phyloP scores from a whole-genome alignment of 2,329 filamentous ascomycete species.

The Paraconiothyrium brasiliense region DNA sequence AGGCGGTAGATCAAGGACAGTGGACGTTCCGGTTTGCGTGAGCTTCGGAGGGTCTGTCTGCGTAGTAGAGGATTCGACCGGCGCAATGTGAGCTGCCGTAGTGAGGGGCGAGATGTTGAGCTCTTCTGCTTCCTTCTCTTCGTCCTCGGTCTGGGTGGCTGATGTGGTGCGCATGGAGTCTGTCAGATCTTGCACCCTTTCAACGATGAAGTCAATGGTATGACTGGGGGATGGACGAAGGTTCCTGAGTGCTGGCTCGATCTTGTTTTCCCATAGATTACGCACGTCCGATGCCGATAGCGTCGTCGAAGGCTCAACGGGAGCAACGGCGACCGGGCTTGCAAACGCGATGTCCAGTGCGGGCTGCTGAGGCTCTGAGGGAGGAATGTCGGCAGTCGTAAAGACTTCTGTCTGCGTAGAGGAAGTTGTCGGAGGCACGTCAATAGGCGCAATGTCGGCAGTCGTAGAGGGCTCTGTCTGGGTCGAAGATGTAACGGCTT shows the following conservation, averaged over 20 bases:
- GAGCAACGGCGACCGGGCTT: not conserved
- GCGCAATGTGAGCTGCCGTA: slow-evolving; percentile 3
- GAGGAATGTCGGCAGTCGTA: not conserved
- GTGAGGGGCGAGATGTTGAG: not conserved
- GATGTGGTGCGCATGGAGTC: not conserved
- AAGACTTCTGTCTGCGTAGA: not conserved
- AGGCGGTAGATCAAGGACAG: slow-evolving; percentile 4
- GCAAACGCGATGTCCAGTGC: not conserved
- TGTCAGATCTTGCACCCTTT: not conserved
- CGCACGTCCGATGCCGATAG: slow-evolving; percentile 1
- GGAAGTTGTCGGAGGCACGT: no score
- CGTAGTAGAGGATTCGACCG: not conserved
- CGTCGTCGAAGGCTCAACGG: not conserved
- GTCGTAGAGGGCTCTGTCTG: not conserved
- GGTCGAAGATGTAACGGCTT: not conserved
- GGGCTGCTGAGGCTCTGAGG: not conserved
- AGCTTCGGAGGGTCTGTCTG: slow-evolving; percentile 1
- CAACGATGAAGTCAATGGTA: not conserved
- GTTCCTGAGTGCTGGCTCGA: not conserved
- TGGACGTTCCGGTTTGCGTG: not conserved
- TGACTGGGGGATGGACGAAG: not conserved
- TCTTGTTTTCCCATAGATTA: not conserved
- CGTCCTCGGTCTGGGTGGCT: not conserved
- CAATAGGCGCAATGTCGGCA: not conserved
- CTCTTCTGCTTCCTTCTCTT: not conserved